A percentile compares a stretch with the other conserved stretches of the same genome.
These are phyloP conservation scores for Linnemannia exigua DNA, from an alignment of 192 early-diverging fungal species.

Conservation along the genomic window DNA sequence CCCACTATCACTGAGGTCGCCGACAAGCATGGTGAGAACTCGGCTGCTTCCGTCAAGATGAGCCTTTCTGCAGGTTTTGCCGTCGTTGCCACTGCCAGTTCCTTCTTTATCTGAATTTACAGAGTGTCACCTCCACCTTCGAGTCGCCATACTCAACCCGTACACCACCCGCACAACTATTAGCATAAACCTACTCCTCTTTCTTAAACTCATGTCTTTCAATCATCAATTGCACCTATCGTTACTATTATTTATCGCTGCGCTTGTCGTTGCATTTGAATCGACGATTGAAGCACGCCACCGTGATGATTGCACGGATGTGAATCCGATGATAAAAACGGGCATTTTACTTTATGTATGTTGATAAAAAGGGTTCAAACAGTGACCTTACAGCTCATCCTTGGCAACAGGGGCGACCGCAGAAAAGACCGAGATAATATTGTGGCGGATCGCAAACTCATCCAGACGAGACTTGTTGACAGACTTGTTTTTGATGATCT, in stretches of 20 bases:
- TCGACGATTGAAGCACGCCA: background rate
- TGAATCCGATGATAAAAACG: background rate
- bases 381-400: slow-evolving; percentile 46
- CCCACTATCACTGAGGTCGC: background rate
- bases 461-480: slow-evolving; percentile 82
- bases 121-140: too few relatives aligned
- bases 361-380: background rate
- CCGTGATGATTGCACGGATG: background rate
- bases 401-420: slow-evolving; percentile 8
- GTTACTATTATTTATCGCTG: too few relatives aligned
- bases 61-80: slow-evolving; percentile 22
- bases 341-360: background rate
- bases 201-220: background rate
- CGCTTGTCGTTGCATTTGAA: background rate
- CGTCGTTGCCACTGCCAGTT: slow-evolving; percentile 29
- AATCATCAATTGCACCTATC: background rate
- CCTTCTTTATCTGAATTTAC: slow-evolving; percentile 27
- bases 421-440: slow-evolving; percentile 74
- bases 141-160: background rate
- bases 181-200: background rate
- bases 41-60: slow-evolving; percentile 18
- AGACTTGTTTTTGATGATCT: slow-evolving; percentile 79
- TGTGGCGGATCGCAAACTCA: slow-evolving; percentile 88
- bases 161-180: background rate
- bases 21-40: background rate